Evolutionary conservation across 768 basidiomycete genomes (phyloP).

Genomic region (Rhodotorula diobovata): DNA sequence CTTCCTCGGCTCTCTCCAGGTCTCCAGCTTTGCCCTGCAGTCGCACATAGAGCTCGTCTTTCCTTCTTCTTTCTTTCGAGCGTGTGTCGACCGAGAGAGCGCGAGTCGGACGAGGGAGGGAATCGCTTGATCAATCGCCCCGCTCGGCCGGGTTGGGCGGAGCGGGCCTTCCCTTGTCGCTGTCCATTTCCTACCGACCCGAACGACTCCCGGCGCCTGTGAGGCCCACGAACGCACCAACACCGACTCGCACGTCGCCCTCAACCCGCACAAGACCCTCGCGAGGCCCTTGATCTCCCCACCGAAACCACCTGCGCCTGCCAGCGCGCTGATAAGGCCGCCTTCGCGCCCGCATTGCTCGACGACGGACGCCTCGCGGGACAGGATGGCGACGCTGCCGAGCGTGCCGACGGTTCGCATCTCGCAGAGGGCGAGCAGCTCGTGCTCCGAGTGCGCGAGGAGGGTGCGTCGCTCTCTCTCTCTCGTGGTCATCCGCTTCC

Average conservation of each 20-base stretch:
- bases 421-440: slow-evolving; percentile 16
- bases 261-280: too few relatives aligned
- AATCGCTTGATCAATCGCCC: too few relatives aligned
- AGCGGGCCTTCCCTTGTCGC: too few relatives aligned
- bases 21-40: background rate
- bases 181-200: too few relatives aligned
- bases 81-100: background rate
- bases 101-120: too few relatives aligned
- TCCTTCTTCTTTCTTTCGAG: background rate
- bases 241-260: too few relatives aligned
- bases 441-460: slow-evolving; percentile 16
- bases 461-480: background rate
- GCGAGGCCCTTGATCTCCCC: too few relatives aligned
- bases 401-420: background rate
- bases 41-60: slow-evolving; percentile 3
- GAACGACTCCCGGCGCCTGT: too few relatives aligned
- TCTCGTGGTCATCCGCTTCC: too few relatives aligned
- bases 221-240: too few relatives aligned
- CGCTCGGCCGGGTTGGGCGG: too few relatives aligned
- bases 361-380: background rate
- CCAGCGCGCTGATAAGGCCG: background rate
- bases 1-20: background rate
- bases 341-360: background rate
- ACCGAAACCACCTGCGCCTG: background rate
- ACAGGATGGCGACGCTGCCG: background rate